Evolutionary conservation across 2,329 filamentous ascomycete species (phyloP).

Genomic region (Scedosporium minutisporum): DNA sequence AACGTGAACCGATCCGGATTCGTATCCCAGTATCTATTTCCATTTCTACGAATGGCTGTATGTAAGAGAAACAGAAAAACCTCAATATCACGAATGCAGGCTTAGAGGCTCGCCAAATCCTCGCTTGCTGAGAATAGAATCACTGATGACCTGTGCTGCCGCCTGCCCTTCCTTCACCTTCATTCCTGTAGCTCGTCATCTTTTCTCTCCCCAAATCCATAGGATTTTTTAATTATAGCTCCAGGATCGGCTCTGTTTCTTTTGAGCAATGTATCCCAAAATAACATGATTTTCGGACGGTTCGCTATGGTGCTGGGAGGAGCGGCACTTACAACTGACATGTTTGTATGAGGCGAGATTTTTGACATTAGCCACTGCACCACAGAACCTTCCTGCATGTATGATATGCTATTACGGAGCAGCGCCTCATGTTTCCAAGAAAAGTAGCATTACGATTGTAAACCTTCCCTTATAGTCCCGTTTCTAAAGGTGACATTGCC

Average conservation of each 20-base stretch:
- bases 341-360: too few relatives aligned
- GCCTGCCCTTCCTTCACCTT: not conserved
- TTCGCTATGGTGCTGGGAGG: not conserved
- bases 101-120: not conserved
- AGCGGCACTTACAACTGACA: not conserved
- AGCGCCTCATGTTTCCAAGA: too few relatives aligned
- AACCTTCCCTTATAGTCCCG: too few relatives aligned
- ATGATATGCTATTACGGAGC: too few relatives aligned
- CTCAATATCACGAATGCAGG: not conserved
- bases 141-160: not conserved
- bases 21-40: too few relatives aligned
- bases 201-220: not conserved
- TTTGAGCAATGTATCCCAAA: not conserved
- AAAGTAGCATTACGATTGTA: too few relatives aligned
- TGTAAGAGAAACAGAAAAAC: not conserved
- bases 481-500: not conserved
- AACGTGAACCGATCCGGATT: too few relatives aligned
- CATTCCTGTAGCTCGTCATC: too few relatives aligned
- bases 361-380: too few relatives aligned
- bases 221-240: not conserved
- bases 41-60: not conserved
- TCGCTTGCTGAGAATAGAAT: constrained; percentile 1
- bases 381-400: too few relatives aligned
- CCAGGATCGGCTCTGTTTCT: not conserved
- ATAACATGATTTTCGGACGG: not conserved